Conservation (phyloP, 2,329 filamentous ascomycete genomes). For the Aspergillus fructus region DNA sequence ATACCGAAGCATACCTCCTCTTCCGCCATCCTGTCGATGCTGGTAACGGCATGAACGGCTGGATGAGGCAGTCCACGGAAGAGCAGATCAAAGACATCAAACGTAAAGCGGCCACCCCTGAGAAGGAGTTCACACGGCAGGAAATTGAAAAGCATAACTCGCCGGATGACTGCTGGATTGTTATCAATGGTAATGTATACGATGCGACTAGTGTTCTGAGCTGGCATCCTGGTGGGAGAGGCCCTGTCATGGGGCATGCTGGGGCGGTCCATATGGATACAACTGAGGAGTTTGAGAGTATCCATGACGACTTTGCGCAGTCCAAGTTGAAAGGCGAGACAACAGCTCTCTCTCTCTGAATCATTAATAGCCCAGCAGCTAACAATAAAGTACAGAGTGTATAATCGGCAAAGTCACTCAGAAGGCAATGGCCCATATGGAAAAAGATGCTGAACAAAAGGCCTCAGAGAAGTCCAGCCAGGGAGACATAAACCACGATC, state of each 20-base stretch:
- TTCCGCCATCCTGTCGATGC: constrained; percentile 51
- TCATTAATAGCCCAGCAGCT: background rate
- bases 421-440: constrained; percentile 50
- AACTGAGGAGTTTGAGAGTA: constrained; percentile 50
- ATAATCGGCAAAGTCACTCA: constrained; percentile 51
- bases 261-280: constrained; percentile 52
- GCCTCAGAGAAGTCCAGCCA: constrained; percentile 39
- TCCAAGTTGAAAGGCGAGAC: constrained; percentile 47
- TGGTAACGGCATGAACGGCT: constrained; percentile 46
- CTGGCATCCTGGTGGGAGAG: constrained; percentile 53
- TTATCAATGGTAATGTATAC: constrained; percentile 53
- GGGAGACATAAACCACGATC: constrained; percentile 30
- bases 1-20: constrained; percentile 33
- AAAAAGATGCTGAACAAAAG: constrained; percentile 42
- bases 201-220: constrained; percentile 49
- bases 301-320: constrained; percentile 54
- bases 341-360: constrained; percentile 14
- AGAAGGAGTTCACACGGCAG: constrained; percentile 54
- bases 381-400: constrained; percentile 44
- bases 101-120: constrained; percentile 45
- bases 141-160: constrained; percentile 55
- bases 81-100: constrained; percentile 47
- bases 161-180: constrained; percentile 54
- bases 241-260: constrained; percentile 50
- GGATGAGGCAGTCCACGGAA: constrained; percentile 52